Percentiles rank a stretch among this genome's conserved stretches.
These are phyloP conservation scores for Amylocarpus encephaloides DNA, from an alignment of 2,329 filamentous ascomycete genomes.

Conservation along the genomic window DNA sequence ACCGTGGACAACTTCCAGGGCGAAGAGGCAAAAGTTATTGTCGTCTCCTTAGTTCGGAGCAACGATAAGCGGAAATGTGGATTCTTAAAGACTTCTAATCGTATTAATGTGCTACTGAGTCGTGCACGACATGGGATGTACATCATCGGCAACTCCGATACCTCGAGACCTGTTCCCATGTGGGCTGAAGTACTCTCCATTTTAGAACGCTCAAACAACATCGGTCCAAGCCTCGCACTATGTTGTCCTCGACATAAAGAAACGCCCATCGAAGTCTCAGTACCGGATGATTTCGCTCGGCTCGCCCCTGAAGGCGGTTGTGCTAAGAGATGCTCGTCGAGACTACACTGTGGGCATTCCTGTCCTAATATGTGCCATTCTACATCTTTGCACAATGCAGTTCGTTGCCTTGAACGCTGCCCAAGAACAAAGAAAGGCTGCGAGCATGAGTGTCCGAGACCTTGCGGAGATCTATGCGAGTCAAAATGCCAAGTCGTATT, in stretches of 20 bases:
- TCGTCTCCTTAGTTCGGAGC: slow-evolving; percentile 65
- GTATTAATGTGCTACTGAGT: slow-evolving; percentile 63
- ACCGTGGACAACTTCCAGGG: slow-evolving; percentile 74
- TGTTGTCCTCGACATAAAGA: slow-evolving; percentile 55
- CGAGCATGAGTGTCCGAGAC: slow-evolving; percentile 37
- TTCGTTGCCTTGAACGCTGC: slow-evolving; percentile 42
- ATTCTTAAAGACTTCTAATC: slow-evolving; percentile 59
- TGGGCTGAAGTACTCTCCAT: slow-evolving; percentile 54
- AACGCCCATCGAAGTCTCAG: slow-evolving; percentile 41
- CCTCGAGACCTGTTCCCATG: slow-evolving; percentile 51
- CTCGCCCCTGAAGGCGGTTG: slow-evolving; percentile 53
- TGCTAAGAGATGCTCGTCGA: slow-evolving; percentile 18
- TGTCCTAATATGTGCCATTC: slow-evolving; percentile 44
- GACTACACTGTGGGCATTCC: slow-evolving; percentile 41
- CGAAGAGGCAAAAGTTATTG: slow-evolving; percentile 65
- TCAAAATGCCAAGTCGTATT: slow-evolving; percentile 34
- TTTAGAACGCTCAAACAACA: slow-evolving; percentile 38
- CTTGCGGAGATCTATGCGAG: slow-evolving; percentile 40
- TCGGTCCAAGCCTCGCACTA: slow-evolving; percentile 47
- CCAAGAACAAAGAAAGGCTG: slow-evolving; percentile 38
- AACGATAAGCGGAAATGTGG: slow-evolving; percentile 53
- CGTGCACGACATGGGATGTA: slow-evolving; percentile 66
- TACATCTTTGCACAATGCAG: slow-evolving; percentile 39
- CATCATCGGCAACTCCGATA: slow-evolving; percentile 59
- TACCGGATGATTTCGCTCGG: slow-evolving; percentile 51